These are phyloP conservation scores for Darksidea phi DNA, from an alignment of 495 filamentous ascomycete species.

Conservation along the genomic window DNA sequence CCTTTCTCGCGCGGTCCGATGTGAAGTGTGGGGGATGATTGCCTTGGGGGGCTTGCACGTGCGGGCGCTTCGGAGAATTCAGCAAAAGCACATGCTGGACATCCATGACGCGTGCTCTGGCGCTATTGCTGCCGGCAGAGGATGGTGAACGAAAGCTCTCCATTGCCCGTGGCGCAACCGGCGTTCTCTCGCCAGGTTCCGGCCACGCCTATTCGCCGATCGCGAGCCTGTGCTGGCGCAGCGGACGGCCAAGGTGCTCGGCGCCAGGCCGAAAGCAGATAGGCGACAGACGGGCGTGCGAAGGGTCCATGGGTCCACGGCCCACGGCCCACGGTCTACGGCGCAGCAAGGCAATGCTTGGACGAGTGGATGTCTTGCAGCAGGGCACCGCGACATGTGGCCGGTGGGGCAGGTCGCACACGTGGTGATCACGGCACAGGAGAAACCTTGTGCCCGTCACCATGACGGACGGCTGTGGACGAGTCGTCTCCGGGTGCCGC, in stretches of 20 bases:
- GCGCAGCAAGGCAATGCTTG: constrained; percentile 17
- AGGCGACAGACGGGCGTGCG: constrained; percentile 10
- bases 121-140: background rate
- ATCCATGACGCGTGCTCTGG: background rate
- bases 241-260: background rate
- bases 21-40: constrained; percentile 31
- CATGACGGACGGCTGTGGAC: too few relatives aligned
- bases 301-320: constrained; percentile 12
- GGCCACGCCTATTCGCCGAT: constrained; percentile 1
- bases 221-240: background rate
- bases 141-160: background rate
- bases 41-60: constrained; percentile 27
- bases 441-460: background rate
- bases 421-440: constrained; percentile 21
- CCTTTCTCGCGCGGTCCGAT: constrained; percentile 4
- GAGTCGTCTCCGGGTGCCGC: background rate
- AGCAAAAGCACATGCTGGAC: background rate
- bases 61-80: constrained; percentile 25
- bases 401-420: constrained; percentile 25
- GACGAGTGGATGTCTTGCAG: constrained; percentile 32
- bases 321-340: too few relatives aligned
- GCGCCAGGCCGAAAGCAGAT: constrained; percentile 22
- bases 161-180: constrained; percentile 2
- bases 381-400: constrained; percentile 30
- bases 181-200: constrained; percentile 13